These are phyloP conservation scores for Cnidoscolus chayamansa DNA, from an alignment of 441 rosid species.

Conservation along the genomic window DNA sequence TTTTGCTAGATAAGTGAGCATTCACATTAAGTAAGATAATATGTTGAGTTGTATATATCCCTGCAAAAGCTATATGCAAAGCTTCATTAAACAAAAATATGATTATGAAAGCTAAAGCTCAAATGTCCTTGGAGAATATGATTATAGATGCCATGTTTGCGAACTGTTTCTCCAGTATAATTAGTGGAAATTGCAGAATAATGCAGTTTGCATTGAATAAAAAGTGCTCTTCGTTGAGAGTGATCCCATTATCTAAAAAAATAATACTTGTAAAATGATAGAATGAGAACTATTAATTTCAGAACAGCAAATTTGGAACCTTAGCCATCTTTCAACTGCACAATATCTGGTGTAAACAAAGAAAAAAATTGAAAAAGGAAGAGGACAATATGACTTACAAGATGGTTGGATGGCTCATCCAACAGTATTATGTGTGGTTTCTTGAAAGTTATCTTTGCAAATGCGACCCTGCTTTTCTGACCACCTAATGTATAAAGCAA, in stretches of 20 bases:
- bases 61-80: neutral
- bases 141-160: neutral
- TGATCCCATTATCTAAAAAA: neutral
- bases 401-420: conserved; percentile 98
- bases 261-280: neutral
- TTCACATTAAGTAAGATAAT: no score
- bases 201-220: neutral
- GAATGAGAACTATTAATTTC: neutral
- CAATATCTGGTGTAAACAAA: neutral
- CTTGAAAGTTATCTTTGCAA: conserved; percentile 97
- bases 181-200: neutral
- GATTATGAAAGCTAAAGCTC: neutral
- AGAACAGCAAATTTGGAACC: conserved; percentile 1
- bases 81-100: neutral
- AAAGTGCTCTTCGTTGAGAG: neutral
- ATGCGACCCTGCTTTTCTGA: conserved; percentile 98
- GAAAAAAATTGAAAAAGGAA: neutral
- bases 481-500: conserved; percentile 55
- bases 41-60: neutral
- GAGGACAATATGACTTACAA: conserved; percentile 50
- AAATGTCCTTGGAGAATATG: neutral
- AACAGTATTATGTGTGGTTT: conserved; percentile 95
- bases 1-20: neutral
- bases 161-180: neutral
- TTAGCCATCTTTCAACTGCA: neutral